Evolutionary conservation across 75 land plant species (phyloP).

Genomic region (Picea glauca): DNA sequence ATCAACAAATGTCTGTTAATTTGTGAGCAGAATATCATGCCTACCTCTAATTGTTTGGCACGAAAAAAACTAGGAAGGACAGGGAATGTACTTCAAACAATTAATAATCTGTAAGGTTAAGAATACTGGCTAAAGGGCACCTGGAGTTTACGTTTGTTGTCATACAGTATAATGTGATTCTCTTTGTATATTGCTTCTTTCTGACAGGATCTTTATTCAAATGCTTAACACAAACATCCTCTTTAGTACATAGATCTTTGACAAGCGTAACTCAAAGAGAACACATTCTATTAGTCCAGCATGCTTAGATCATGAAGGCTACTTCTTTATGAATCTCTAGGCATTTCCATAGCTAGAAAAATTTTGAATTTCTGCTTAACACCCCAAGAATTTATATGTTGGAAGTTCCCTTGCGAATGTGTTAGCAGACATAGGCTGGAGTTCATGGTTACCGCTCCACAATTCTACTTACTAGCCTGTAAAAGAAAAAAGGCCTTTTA

Average conservation of each 20-base stretch:
- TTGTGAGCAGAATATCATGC: not conserved
- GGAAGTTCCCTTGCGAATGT: not conserved
- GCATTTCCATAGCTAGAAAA: no score
- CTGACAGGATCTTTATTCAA: not conserved
- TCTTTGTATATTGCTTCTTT: not conserved
- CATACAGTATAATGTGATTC: not conserved
- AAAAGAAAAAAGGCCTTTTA: no score
- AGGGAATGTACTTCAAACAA: not conserved
- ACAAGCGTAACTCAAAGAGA: not conserved
- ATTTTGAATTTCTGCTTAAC: no score
- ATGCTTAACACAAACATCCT: not conserved
- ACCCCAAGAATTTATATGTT: not conserved
- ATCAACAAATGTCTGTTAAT: not conserved
- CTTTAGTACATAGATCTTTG: not conserved
- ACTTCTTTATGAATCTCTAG: no score
- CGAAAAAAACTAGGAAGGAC: not conserved
- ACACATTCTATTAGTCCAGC: no score
- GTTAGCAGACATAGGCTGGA: not conserved
- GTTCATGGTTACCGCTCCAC: not conserved
- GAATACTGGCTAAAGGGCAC: not conserved
- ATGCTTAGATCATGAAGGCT: no score
- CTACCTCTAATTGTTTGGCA: not conserved
- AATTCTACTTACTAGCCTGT: no score
- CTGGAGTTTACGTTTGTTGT: not conserved
- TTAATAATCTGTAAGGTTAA: not conserved